phyloP scores from a whole-genome alignment of 108 stramenopile genomes.

The Thalassiosira profunda region DNA sequence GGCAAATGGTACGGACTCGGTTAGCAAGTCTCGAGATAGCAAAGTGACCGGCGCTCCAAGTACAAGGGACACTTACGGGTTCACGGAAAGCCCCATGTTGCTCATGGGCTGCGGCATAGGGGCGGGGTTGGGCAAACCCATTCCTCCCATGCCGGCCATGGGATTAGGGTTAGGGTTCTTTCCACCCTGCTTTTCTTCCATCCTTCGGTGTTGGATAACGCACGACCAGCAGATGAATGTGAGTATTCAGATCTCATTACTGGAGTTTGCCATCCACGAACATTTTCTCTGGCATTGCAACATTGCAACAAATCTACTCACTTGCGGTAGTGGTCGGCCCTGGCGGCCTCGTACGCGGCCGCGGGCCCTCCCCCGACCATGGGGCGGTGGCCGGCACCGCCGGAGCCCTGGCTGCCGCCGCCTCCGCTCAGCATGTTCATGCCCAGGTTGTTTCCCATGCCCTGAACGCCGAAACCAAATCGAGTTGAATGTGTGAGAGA shows the following conservation, averaged over 20 bases:
- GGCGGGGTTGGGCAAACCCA: background rate
- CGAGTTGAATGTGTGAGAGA: background rate
- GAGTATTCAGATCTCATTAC: no score
- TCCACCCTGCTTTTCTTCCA: constrained; percentile 3
- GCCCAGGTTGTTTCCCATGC: constrained; percentile 12
- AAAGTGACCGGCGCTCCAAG: no score
- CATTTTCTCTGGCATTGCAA: no score
- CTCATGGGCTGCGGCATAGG: constrained; percentile 3
- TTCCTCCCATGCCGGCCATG: constrained; percentile 11
- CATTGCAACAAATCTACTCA: no score
- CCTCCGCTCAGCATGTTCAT: constrained; percentile 10
- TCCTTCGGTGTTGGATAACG: background rate
- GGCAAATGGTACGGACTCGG: no score
- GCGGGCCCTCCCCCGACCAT: constrained; percentile 82
- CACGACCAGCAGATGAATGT: no score
- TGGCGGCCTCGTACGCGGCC: constrained; percentile 86
- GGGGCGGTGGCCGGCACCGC: constrained; percentile 66
- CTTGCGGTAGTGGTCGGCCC: constrained; percentile 75
- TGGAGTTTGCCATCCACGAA: no score
- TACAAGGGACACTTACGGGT: no score
- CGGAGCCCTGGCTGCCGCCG: constrained; percentile 6
- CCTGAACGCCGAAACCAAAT: background rate
- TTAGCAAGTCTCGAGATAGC: no score
- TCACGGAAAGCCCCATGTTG: constrained; percentile 44
- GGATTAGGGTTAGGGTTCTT: constrained; percentile 9